Conservation (phyloP, 148 eudicot genomes). For the Amaranthus hypochondriacus region DNA sequence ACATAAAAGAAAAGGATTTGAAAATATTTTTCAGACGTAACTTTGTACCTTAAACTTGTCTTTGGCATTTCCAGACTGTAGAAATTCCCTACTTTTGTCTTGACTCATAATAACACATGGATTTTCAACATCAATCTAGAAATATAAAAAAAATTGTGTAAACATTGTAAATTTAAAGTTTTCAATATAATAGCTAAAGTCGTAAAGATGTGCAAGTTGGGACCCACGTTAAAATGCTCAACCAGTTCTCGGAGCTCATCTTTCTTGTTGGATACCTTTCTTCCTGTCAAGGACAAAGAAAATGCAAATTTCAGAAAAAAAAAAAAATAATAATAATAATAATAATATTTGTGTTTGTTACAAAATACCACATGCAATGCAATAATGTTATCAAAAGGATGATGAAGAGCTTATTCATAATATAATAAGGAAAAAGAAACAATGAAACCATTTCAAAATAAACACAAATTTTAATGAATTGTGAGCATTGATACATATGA, state of each 20-base stretch:
- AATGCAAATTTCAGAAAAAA: slow-evolving; percentile 5
- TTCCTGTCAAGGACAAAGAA: slow-evolving; percentile 45
- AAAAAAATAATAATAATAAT: too few species aligned
- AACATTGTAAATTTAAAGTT: neutral
- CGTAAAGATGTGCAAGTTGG: neutral
- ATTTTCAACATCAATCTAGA: slow-evolving; percentile 98
- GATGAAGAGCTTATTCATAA: neutral
- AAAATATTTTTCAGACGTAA: neutral
- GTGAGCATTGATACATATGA: neutral
- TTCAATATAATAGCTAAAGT: neutral
- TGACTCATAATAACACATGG: slow-evolving; percentile 98
- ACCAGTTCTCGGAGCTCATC: slow-evolving; percentile 84
- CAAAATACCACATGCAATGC: neutral
- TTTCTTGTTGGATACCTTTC: slow-evolving; percentile 57
- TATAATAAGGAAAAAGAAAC: neutral
- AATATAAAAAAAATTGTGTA: slow-evolving; percentile 13
- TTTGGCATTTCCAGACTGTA: slow-evolving; percentile 88
- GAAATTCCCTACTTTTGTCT: slow-evolving; percentile 98
- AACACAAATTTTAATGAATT: neutral
- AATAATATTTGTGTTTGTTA: too few species aligned
- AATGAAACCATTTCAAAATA: neutral
- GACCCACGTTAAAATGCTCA: slow-evolving; percentile 90
- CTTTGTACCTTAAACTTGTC: slow-evolving; percentile 85
- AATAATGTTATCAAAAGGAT: neutral
- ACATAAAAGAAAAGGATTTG: neutral